A percentile compares a stretch with the other conserved stretches of the same genome.
Evolutionary conservation across 768 basidiomycete genomes (phyloP).

Genomic region (Sporobolomyces roseus): DNA sequence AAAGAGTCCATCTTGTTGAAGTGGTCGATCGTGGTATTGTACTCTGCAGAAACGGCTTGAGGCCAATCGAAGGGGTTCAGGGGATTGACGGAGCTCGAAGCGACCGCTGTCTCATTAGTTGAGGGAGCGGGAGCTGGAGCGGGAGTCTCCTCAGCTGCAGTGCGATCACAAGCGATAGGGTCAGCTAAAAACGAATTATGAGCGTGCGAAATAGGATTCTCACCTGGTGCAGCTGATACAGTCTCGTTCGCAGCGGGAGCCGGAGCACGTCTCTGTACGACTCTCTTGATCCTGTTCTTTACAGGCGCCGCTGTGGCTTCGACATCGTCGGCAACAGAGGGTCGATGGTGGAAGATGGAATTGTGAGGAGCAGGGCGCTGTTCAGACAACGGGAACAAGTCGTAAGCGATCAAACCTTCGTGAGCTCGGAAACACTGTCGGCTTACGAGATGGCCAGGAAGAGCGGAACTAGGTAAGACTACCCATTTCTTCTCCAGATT

Average conservation of each 20-base stretch:
- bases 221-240: too few relatives aligned
- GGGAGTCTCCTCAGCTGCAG: neutral
- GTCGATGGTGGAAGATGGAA: neutral
- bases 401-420: neutral
- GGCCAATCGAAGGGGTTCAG: conserved; percentile 8
- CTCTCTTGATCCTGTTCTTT: neutral
- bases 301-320: neutral
- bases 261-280: neutral
- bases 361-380: neutral
- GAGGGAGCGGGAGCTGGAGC: neutral
- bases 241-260: too few relatives aligned
- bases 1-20: neutral
- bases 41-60: neutral
- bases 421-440: too few relatives aligned
- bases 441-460: conserved; percentile 4
- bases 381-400: too few relatives aligned
- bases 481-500: conserved; percentile 14
- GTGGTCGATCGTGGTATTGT: neutral
- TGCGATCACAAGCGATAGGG: too few relatives aligned
- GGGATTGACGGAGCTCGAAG: conserved; percentile 4
- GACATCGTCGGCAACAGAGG: neutral
- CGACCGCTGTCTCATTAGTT: neutral
- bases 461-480: conserved; percentile 1
- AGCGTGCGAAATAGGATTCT: too few relatives aligned
- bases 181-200: too few relatives aligned